Conservation (phyloP, 164 flowering plant genomes). For the Nymphaea colorata region DNA sequence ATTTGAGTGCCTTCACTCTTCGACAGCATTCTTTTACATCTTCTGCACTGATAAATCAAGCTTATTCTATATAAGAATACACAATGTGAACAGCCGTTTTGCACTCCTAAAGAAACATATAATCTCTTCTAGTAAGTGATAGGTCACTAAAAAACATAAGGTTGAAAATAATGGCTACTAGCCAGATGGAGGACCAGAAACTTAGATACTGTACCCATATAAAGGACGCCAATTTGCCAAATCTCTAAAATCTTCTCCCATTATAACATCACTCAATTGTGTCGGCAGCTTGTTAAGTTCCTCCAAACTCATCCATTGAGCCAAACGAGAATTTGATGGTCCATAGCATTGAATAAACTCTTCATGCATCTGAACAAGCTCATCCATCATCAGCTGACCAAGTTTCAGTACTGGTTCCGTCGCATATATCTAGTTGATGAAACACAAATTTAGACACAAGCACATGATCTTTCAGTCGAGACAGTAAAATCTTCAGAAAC, state of each 20-base stretch:
- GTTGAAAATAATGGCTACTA: too few relatives aligned
- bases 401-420: conserved; percentile 67
- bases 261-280: conserved; percentile 29
- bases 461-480: too few relatives aligned
- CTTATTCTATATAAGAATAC: conserved; percentile 1
- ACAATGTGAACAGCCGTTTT: background rate
- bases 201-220: conserved; percentile 47
- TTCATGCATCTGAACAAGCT: conserved; percentile 68
- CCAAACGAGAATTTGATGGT: conserved; percentile 30
- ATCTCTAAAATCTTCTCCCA: conserved; percentile 46
- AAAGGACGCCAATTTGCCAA: conserved; percentile 69
- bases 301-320: conserved; percentile 67
- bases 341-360: conserved; percentile 74
- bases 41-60: conserved; percentile 56
- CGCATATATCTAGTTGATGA: conserved; percentile 44
- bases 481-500: background rate
- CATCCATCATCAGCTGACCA: conserved; percentile 82
- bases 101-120: too few relatives aligned
- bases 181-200: background rate
- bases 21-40: conserved; percentile 55
- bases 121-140: too few relatives aligned
- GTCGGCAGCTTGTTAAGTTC: conserved; percentile 49
- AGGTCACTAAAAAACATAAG: too few relatives aligned
- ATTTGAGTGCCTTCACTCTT: conserved; percentile 58
- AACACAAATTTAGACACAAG: conserved; percentile 4